Percentiles rank a stretch among this genome's conserved stretches.
Evolutionary conservation across 345 rosid species (phyloP).

Genomic region (Eucalyptus globulus): DNA sequence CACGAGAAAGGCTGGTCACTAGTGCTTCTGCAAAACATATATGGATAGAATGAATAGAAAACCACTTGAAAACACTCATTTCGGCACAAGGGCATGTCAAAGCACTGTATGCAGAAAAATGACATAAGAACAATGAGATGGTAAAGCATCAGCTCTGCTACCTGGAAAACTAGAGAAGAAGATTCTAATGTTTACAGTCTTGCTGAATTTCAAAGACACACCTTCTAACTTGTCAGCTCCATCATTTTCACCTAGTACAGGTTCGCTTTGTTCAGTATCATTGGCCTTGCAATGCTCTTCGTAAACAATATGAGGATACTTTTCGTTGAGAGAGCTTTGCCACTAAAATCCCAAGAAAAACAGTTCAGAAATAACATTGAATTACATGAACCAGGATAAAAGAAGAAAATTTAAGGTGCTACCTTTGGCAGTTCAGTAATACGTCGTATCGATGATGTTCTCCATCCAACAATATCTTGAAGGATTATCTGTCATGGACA

Average conservation of each 20-base stretch:
- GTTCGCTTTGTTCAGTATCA: conserved; percentile 27
- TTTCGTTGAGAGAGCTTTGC: conserved; percentile 54
- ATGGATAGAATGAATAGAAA: not conserved
- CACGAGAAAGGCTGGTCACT: conserved; percentile 63
- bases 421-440: conserved; percentile 82
- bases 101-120: not conserved
- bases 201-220: conserved; percentile 2
- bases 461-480: conserved; percentile 94
- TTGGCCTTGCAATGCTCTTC: conserved; percentile 83
- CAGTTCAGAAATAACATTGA: not conserved
- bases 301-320: conserved; percentile 81
- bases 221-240: conserved; percentile 72
- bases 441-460: conserved; percentile 90
- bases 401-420: not conserved
- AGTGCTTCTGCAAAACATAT: conserved; percentile 55
- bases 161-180: not conserved
- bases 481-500: conserved; percentile 25
- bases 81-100: not conserved
- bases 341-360: conserved; percentile 29
- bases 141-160: not conserved
- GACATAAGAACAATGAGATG: not conserved
- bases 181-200: not conserved
- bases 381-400: not conserved
- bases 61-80: not conserved
- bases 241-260: conserved; percentile 20